Conservation (phyloP, 306 rosid genomes). For the Corylus americana region DNA sequence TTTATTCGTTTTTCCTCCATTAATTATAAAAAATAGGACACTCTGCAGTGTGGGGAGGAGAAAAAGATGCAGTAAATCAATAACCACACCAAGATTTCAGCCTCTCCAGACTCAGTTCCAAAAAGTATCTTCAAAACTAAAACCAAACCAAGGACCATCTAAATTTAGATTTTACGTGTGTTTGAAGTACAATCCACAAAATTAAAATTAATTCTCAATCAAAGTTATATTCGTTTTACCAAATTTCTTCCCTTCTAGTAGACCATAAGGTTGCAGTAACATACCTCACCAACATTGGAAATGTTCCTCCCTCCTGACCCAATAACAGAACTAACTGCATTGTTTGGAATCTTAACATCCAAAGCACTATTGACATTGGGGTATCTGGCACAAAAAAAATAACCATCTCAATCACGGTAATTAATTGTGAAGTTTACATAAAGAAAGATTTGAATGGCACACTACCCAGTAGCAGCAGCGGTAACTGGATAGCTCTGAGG, state of each 20-base stretch:
- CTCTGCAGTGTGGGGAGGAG: background rate
- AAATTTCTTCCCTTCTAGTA: constrained; percentile 6
- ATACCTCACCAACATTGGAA: constrained; percentile 33
- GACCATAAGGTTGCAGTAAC: constrained; percentile 1
- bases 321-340: constrained; percentile 27
- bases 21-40: background rate
- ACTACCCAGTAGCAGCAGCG: constrained; percentile 26
- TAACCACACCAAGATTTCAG: background rate
- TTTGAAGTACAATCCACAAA: background rate
- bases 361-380: constrained; percentile 17
- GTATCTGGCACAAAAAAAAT: constrained; percentile 20
- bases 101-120: background rate
- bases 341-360: constrained; percentile 21
- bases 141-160: constrained; percentile 1
- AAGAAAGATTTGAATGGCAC: background rate
- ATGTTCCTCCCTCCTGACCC: constrained; percentile 18
- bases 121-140: background rate
- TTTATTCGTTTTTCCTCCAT: background rate
- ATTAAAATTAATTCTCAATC: background rate
- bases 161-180: background rate
- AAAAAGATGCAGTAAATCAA: background rate
- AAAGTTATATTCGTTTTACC: background rate
- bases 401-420: background rate
- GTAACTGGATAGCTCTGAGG: constrained; percentile 15
- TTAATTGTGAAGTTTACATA: background rate